Percentiles rank a stretch among this genome's conserved stretches.
Conservation (phyloP, 345 rosid species). For the Citrus unshiu region DNA sequence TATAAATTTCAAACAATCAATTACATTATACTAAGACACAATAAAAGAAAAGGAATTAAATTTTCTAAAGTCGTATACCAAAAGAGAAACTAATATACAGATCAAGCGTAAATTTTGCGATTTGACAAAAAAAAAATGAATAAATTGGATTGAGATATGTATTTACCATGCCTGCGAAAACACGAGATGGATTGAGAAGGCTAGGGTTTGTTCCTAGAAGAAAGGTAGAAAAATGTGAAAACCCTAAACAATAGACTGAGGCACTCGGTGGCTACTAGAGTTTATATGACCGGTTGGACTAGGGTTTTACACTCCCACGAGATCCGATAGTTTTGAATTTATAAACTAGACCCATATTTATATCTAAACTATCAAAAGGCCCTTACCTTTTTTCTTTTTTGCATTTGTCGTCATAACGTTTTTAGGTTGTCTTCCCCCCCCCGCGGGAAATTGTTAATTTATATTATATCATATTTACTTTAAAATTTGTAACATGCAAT, state of each 20-base stretch:
- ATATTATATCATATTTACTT: too few species aligned
- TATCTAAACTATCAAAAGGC: neutral
- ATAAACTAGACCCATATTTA: neutral
- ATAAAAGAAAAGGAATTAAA: neutral
- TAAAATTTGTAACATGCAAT: too few species aligned
- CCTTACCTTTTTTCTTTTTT: neutral
- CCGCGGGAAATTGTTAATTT: too few species aligned
- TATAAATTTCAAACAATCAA: neutral
- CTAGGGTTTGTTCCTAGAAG: neutral
- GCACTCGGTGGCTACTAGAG: neutral
- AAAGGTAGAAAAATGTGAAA: neutral
- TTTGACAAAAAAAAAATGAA: neutral
- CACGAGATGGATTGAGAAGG: neutral
- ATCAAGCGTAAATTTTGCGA: neutral
- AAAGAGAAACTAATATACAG: neutral
- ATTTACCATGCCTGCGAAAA: conserved; percentile 26
- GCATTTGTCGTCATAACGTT: neutral
- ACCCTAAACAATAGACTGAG: neutral
- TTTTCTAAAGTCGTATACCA: neutral
- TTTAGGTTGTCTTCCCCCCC: too few species aligned
- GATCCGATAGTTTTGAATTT: neutral
- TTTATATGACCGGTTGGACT: neutral
- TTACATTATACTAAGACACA: neutral
- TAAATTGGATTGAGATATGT: neutral
- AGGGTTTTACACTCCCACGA: conserved; percentile 9